These are phyloP conservation scores for Russula abietina DNA, from an alignment of 768 basidiomycete species.

Conservation along the genomic window DNA sequence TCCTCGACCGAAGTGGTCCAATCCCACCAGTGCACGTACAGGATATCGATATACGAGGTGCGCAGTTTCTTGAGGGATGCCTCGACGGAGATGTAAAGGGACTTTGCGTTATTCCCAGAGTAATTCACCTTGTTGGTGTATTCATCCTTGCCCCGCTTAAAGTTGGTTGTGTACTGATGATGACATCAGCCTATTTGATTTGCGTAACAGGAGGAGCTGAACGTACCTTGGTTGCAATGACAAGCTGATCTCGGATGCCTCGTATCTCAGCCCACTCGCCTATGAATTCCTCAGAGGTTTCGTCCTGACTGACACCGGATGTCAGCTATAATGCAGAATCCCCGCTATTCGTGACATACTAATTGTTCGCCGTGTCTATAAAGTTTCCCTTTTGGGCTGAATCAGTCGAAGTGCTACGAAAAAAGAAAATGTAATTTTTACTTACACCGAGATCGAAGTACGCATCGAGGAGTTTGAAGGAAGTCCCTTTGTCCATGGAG, in stretches of 20 bases:
- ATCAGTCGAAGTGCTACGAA: background rate
- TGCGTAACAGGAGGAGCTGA: background rate
- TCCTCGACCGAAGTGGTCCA: slow-evolving; percentile 34
- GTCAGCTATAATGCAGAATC: background rate
- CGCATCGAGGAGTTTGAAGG: slow-evolving; percentile 38
- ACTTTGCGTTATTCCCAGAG: slow-evolving; percentile 38
- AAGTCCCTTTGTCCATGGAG: slow-evolving; percentile 33
- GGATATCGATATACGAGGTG: slow-evolving; percentile 52
- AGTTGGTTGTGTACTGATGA: slow-evolving; percentile 29
- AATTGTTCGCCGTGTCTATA: slow-evolving; percentile 36
- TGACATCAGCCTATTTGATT: background rate
- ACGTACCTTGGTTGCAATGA: slow-evolving; percentile 30
- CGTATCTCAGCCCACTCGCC: slow-evolving; percentile 40
- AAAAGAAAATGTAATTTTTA: background rate
- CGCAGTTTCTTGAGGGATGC: slow-evolving; percentile 44
- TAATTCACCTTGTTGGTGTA: slow-evolving; percentile 37
- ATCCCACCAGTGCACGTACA: slow-evolving; percentile 53
- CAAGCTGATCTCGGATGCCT: slow-evolving; percentile 36
- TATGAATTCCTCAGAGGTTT: slow-evolving; percentile 33
- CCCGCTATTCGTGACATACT: slow-evolving; percentile 22
- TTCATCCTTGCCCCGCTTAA: slow-evolving; percentile 20
- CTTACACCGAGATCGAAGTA: slow-evolving; percentile 31
- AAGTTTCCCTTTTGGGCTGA: slow-evolving; percentile 27
- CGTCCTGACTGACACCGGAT: slow-evolving; percentile 24
- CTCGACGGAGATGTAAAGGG: slow-evolving; percentile 32